phyloP scores from a whole-genome alignment of 345 rosid genomes.

The Brassica incana region DNA sequence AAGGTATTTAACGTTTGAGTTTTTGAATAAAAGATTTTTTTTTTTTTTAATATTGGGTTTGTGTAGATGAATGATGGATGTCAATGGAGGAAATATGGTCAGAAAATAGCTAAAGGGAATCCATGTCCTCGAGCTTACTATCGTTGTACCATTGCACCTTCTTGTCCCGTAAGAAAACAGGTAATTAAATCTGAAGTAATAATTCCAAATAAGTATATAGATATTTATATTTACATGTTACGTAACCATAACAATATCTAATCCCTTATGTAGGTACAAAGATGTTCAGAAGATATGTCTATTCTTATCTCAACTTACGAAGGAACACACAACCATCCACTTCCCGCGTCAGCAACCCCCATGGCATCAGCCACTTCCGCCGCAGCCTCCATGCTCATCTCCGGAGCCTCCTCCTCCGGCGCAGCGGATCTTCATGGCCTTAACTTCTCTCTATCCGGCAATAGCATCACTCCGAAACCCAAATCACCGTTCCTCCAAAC shows the following conservation, averaged over 20 bases:
- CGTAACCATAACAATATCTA: background rate
- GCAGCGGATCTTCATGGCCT: slow-evolving; percentile 52
- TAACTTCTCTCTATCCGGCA: slow-evolving; percentile 52
- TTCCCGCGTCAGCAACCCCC: slow-evolving; percentile 79
- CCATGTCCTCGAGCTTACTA: slow-evolving; percentile 98
- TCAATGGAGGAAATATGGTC: slow-evolving; percentile 98
- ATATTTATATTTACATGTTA: background rate
- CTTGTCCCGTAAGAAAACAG: slow-evolving; percentile 94
- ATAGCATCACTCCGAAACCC: slow-evolving; percentile 40
- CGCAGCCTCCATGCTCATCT: slow-evolving; percentile 81
- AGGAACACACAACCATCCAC: slow-evolving; percentile 94
- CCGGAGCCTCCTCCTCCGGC: slow-evolving; percentile 45
- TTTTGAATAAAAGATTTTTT: background rate
- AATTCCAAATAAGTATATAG: background rate
- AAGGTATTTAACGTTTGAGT: background rate
- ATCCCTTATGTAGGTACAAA: slow-evolving; percentile 64
- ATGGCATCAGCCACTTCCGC: slow-evolving; percentile 96
- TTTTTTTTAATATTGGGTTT: background rate
- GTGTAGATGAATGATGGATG: slow-evolving; percentile 91
- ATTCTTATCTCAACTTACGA: slow-evolving; percentile 86
- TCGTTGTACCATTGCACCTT: slow-evolving; percentile 79
- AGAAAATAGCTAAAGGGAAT: slow-evolving; percentile 86
- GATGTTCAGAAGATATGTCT: slow-evolving; percentile 84
- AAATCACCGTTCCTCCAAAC: slow-evolving; percentile 56
- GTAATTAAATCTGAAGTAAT: slow-evolving; percentile 35